Base-by-base conservation (phyloP, 495 filamentous ascomycete species). In the Hyphodiscus hymeniophilus region DNA sequence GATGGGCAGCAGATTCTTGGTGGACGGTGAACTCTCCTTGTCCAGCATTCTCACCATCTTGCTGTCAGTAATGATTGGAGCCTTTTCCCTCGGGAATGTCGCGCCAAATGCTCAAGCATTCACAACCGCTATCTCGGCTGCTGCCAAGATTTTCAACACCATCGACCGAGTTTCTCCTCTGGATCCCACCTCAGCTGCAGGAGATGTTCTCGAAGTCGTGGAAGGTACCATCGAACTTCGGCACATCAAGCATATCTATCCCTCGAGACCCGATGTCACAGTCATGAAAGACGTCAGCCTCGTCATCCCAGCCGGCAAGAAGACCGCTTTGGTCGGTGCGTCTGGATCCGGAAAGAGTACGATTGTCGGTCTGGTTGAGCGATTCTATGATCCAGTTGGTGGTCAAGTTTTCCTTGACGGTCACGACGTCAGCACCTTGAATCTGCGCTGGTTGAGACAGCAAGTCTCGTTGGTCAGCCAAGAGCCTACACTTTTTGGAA, bases 261-360 rank as follows among this genome's bases (percentile, higher is more conserved):
- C 92, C 6, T 95, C 89, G 1, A 76, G 92, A 28, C 85, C 91
- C 0, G 87, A 95, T 54, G 90, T 95, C 18, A 77, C 79, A 11
- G 81, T 97, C 18, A 89, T 97, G 79, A 66, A 87, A 38, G 79
- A 83, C 45, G 85, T 96, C 45, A 85, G 72, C 43, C 74, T 98
- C 11, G 55, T 70, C 0, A 81, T 97, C 46, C 82, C 85, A 10
- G 85, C 92, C 16, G 90, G 90, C 15, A 89, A 94, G 65, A 85
- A 81, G 23, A 88, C 87, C 16, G 89, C 91, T 7, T 67, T 98
- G 15, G 87, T 94, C 17, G 85, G 92, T 12, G 81, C 89, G 15
- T 89, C 87, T 18, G 89, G 91, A 4, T 87, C 85, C 41, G 84
- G 92, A 47, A 98, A 98, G 66, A 87, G 81, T 55, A 97, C 91